Base-by-base conservation (phyloP, 2,329 filamentous ascomycete genomes). In the Cladosporium velox region DNA sequence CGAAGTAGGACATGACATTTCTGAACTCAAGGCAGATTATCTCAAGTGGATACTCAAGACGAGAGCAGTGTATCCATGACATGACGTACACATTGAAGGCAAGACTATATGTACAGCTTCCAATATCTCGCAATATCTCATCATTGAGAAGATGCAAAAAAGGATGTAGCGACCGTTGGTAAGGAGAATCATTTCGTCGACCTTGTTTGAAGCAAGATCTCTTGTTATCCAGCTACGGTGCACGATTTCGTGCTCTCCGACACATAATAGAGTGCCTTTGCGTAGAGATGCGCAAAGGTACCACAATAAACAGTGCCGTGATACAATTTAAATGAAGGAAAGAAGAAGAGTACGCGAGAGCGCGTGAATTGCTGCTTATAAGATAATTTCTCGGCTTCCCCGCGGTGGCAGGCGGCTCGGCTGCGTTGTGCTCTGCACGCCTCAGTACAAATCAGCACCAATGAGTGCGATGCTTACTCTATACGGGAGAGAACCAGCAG, bases 301-400 rank as follows among this genome's bases (percentile, higher is more conserved):
- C 86, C 85, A 89, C 87, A 89, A 89, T 89, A 89, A 85, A 84
- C 79, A 80, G 84, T 81, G 85, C 81, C 85, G 85, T 77, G 57
- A 47, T 64, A 57, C 35, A 55, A 55, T 55, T 55, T 55, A 55
- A 57, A 64, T 64, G 51, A 26, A 47, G 61, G 24, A 64, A 64
- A 64, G 61, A 61, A 52, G 51, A 64, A 57, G 51, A 57, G 61
- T 21, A 26, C 24, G 51, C 51, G 34, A 24, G 51, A 34, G 51
- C 51, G 51, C 26, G 51, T 35, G 34, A 64, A 28, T 21, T 38
- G 47, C 32, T 44, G 21, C 14, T 62, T 35, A 44, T 52, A 62
- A 51, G 47, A 47, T 62, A 51, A 62, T 51, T 55, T 55, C 52
- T 34, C 52, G 52, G 52, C 52, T 44, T n/a, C 52, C 52, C 34